phyloP scores from a whole-genome alignment of 345 rosid species.

The Arabis hirsuta region DNA sequence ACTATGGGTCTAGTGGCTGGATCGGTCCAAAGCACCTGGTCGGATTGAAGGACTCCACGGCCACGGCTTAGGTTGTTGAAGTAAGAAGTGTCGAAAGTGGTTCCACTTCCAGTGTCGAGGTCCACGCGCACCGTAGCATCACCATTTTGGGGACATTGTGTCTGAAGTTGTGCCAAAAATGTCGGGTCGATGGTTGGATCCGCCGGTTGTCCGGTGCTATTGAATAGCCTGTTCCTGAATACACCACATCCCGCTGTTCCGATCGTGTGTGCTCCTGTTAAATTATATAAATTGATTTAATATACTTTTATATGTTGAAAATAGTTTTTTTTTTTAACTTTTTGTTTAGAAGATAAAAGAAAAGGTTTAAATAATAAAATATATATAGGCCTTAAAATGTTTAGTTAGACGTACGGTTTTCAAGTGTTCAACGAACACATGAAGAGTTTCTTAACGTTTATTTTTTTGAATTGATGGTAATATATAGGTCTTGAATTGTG shows the following conservation, averaged over 20 bases:
- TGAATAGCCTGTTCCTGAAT: slow-evolving; percentile 52
- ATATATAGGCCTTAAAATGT: background rate
- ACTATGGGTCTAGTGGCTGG: slow-evolving; percentile 50
- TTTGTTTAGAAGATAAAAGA: too few species aligned
- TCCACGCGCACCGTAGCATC: slow-evolving; percentile 49
- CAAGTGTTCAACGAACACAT: background rate
- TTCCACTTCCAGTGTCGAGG: slow-evolving; percentile 55
- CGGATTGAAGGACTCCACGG: slow-evolving; percentile 54
- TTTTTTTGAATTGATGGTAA: background rate
- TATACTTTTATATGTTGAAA: too few species aligned
- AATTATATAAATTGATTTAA: background rate
- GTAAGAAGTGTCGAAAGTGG: slow-evolving; percentile 54
- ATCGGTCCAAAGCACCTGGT: slow-evolving; percentile 51
- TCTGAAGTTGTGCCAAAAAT: slow-evolving; percentile 47
- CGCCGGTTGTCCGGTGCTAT: slow-evolving; percentile 39
- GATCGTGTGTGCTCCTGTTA: slow-evolving; percentile 60
- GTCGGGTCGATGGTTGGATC: slow-evolving; percentile 50
- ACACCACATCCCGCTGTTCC: slow-evolving; percentile 57
- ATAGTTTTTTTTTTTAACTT: too few species aligned
- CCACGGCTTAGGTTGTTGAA: slow-evolving; percentile 52
- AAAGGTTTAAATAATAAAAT: too few species aligned
- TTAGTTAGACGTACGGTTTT: background rate
- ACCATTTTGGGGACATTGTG: slow-evolving; percentile 54
- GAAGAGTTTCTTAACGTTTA: slow-evolving; percentile 10
- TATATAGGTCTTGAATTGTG: slow-evolving; percentile 7